Evolutionary conservation across 2,329 filamentous ascomycete species (phyloP).

Genomic region (Fusarium globosum): DNA sequence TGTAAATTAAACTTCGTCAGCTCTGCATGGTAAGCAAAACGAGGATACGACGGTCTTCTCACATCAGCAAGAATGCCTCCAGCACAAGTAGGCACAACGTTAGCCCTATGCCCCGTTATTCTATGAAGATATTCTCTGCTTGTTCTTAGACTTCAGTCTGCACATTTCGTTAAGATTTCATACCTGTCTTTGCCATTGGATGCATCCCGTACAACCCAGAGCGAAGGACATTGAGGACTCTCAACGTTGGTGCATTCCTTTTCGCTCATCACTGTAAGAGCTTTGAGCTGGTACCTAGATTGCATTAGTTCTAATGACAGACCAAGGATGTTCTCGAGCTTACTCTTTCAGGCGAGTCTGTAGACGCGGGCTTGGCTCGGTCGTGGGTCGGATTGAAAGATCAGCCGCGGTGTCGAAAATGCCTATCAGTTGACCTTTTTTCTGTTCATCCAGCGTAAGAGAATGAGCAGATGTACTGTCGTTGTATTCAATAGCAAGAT

Average conservation of each 20-base stretch:
- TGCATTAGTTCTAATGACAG: rapidly evolving
- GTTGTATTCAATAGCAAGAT: not conserved
- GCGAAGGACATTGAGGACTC: not conserved
- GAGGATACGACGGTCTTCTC: rapidly evolving
- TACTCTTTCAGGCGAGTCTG: not conserved
- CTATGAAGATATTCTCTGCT: not conserved
- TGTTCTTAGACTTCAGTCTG: rapidly evolving
- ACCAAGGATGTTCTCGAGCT: rapidly evolving
- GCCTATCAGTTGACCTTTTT: not conserved
- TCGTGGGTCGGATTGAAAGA: not conserved
- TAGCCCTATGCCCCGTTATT: not conserved
- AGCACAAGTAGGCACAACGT: rapidly evolving
- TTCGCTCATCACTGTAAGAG: not conserved
- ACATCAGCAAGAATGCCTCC: conserved; percentile 12
- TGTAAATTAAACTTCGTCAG: not conserved
- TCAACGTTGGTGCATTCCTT: not conserved
- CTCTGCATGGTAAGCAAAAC: not conserved
- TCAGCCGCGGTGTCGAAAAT: not conserved
- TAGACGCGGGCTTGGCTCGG: not conserved
- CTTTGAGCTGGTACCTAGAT: not conserved
- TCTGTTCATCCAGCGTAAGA: not conserved
- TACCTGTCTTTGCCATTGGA: not conserved
- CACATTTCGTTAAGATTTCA: rapidly evolving
- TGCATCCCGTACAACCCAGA: not conserved
- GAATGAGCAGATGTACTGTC: rapidly evolving